Base-by-base conservation (phyloP, 2,329 filamentous ascomycete species). In the Phialocephala subalpina region DNA sequence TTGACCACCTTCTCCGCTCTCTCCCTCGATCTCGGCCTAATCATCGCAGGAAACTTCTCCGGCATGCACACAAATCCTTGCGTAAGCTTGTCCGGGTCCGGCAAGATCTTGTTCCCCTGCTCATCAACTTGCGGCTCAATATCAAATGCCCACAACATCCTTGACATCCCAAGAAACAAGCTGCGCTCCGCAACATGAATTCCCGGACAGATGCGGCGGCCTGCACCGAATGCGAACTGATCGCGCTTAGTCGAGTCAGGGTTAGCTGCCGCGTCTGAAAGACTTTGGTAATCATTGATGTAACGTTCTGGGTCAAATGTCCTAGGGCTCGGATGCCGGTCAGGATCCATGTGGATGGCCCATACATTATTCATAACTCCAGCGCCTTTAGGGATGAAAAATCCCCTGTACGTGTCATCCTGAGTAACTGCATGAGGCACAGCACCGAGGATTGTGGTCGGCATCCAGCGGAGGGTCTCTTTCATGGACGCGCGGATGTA, bases 161-260 rank as follows among this genome's bases (percentile, higher is more conserved):
- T 60, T 42, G 58, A 33, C 4, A 62, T 6, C 12, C 58, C 42
- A 22, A 66, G 20, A 22, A 49, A 53, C 1, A 64, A 29, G 20
- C 20, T 49, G 40, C 59, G 59, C 16, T 67, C 64, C 20, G 64
- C 67, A 8, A 69, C 77, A 62, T 86, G 83, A 42, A 85, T 83
- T 0, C 86, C 87, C 1, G 83, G 85, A 72, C 87, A 89, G 42
- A 87, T 81, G 27, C 86, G 79, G 0, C 79, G 69, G 0, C 78
- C 78, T 14, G 72, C 68, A 29, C 78, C 77, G 60, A 76, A 80
- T 8, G 62, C 66, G 55, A 74, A 79, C 52, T 78, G 75, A 25
- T 79, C 76, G 5, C 77, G 71, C 7, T 69, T 38, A n/a, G n/a
- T n/a, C n/a, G n/a, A n/a, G 20, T 60, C 86, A 81, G 52, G 86